A percentile compares a stretch with the other conserved stretches of the same genome.
Conservation (phyloP, 139 green algal species). For the Yamagishiella unicocca region DNA sequence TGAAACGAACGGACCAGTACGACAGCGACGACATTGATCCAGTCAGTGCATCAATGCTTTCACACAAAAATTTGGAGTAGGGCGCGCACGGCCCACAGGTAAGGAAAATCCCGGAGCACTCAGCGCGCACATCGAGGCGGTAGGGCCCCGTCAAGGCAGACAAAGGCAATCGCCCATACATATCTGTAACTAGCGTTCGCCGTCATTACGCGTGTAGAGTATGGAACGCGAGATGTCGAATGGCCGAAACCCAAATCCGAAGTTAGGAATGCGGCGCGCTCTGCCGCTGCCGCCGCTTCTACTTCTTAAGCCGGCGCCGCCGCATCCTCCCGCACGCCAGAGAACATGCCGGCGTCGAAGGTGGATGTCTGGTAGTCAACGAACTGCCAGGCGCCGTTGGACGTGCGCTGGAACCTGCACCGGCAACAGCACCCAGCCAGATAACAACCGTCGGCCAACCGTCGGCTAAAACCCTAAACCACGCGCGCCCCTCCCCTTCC, state of each 20-base stretch:
- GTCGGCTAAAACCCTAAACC: not conserved
- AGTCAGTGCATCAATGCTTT: no score
- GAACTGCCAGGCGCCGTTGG: constrained; percentile 12
- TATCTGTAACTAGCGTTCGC: no score
- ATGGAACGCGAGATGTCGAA: not conserved
- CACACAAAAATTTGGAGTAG: no score
- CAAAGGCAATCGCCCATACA: no score
- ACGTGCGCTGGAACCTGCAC: constrained; percentile 18
- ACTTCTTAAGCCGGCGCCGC: not conserved
- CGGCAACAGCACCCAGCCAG: not conserved
- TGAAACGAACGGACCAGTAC: no score
- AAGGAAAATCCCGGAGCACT: no score
- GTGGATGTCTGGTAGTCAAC: constrained; percentile 41
- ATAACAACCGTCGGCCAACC: not conserved
- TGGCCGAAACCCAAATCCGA: not conserved
- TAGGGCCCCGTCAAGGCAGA: no score
- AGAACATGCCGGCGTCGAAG: constrained; percentile 6
- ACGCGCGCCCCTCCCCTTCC: not conserved
- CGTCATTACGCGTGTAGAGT: not conserved
- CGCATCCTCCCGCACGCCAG: not conserved
- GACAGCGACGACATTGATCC: no score
- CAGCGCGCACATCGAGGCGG: no score
- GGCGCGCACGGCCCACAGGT: no score
- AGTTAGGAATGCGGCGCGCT: no score
- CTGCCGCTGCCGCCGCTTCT: not conserved